phyloP scores from a whole-genome alignment of 2,329 filamentous ascomycete genomes.

The Aureobasidium pullulans region DNA sequence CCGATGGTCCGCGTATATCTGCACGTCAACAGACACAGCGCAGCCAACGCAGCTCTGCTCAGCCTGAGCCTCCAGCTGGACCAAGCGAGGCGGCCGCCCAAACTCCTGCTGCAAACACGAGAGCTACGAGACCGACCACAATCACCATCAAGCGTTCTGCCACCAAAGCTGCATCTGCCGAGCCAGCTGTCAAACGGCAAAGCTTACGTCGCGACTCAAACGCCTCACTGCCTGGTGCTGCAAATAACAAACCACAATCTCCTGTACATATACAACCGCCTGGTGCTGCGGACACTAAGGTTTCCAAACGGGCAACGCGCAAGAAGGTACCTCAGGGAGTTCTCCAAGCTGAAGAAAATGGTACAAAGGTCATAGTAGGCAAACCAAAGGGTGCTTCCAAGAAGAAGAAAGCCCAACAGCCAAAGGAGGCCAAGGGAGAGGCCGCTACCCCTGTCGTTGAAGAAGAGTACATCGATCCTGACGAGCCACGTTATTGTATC shows the following conservation, averaged over 20 bases:
- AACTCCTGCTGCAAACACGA: constrained; percentile 15
- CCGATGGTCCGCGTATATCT: neutral
- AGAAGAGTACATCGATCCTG: constrained; percentile 54
- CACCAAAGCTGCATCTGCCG: constrained; percentile 41
- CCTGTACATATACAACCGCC: constrained; percentile 16
- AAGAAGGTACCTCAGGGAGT: constrained; percentile 67
- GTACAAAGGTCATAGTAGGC: constrained; percentile 61
- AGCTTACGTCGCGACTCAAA: constrained; percentile 39
- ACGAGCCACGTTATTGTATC: constrained; percentile 69
- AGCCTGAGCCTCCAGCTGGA: constrained; percentile 11
- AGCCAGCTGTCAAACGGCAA: constrained; percentile 36
- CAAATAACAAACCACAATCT: constrained; percentile 15
- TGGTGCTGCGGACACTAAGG: constrained; percentile 15
- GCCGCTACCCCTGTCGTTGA: constrained; percentile 16
- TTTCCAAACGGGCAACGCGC: constrained; percentile 36
- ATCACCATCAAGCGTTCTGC: constrained; percentile 31
- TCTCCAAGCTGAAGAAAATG: constrained; percentile 54
- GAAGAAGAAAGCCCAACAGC: constrained; percentile 44
- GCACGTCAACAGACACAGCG: constrained; percentile 6
- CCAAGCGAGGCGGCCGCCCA: constrained; percentile 19
- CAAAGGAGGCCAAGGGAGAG: constrained; percentile 34
- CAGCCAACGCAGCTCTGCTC: neutral
- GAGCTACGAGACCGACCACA: constrained; percentile 18
- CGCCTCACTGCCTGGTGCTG: constrained; percentile 33
- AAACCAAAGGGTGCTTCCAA: constrained; percentile 62